Percentiles rank a stretch among this genome's conserved stretches.
These are phyloP conservation scores for Monilinia fructicola DNA, from an alignment of 2,329 filamentous ascomycete genomes.

Conservation along the genomic window DNA sequence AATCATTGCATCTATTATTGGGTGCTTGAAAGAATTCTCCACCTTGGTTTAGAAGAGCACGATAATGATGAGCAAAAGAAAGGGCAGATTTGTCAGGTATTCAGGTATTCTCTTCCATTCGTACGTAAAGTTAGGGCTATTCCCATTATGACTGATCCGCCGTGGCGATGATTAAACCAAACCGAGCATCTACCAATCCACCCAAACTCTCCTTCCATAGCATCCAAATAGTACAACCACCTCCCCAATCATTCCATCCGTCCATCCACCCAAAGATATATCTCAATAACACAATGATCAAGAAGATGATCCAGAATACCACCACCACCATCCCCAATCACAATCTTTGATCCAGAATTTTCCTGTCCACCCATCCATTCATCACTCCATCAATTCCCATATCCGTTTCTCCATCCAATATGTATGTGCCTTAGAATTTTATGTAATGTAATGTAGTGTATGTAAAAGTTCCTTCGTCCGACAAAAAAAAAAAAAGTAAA, in stretches of 20 bases:
- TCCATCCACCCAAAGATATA: neutral
- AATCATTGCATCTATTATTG: neutral
- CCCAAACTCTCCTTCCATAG: conserved; percentile 1
- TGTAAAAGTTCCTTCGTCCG: conserved; percentile 1
- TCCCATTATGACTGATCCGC: neutral
- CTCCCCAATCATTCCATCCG: neutral
- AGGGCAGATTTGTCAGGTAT: neutral
- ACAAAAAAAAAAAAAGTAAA: neutral
- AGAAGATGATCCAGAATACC: conserved; percentile 10
- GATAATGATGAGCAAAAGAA: neutral
- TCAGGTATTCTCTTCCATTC: conserved; percentile 4
- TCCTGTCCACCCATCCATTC: conserved; percentile 16
- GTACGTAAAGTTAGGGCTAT: conserved; percentile 3
- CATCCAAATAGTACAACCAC: neutral
- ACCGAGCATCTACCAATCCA: neutral
- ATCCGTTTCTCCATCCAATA: conserved; percentile 7
- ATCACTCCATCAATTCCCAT: conserved; percentile 8
- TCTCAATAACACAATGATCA: conserved; percentile 17
- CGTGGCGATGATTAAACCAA: neutral
- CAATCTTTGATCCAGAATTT: conserved; percentile 12
- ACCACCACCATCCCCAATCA: neutral
- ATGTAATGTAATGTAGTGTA: conserved; percentile 12
- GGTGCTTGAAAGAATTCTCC: neutral
- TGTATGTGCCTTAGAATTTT: conserved; percentile 6
- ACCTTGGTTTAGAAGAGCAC: neutral